Evolutionary conservation across 352 stramenopile genomes (phyloP).

Genomic region (Phytophthora podocarpi): DNA sequence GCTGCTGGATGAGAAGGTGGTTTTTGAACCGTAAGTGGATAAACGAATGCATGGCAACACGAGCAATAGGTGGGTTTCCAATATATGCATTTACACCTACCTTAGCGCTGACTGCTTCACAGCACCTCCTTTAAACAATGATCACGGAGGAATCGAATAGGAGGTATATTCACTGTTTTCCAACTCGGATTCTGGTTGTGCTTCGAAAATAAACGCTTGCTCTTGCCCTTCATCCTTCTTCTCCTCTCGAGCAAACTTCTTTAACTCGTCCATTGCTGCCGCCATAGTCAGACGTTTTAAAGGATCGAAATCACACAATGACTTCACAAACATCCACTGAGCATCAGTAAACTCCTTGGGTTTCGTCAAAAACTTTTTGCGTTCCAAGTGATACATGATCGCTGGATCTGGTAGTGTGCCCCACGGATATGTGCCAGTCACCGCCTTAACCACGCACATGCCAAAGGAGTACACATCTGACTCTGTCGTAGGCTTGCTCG

Average conservation of each 20-base stretch:
- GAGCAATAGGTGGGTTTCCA: background rate
- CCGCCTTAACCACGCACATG: slow-evolving; percentile 9
- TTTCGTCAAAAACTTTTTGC: background rate
- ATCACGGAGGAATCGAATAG: no score
- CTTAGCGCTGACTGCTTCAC: no score
- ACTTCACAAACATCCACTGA: slow-evolving; percentile 15
- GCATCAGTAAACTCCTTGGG: slow-evolving; percentile 2
- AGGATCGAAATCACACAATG: slow-evolving; percentile 19
- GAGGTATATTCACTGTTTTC: slow-evolving; percentile 2
- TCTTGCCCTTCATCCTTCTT: background rate
- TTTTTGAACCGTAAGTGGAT: slow-evolving; percentile 61
- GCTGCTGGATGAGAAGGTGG: slow-evolving; percentile 59
- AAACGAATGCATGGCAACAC: background rate
- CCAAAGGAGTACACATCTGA: slow-evolving; percentile 12
- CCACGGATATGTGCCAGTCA: slow-evolving; percentile 2
- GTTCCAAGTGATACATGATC: slow-evolving; percentile 1
- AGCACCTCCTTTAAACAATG: no score
- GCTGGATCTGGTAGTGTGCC: background rate
- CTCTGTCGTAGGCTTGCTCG: background rate
- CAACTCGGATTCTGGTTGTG: slow-evolving; percentile 3
- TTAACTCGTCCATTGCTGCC: background rate
- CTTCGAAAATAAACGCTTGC: background rate
- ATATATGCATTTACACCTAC: background rate
- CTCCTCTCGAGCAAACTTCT: slow-evolving; percentile 7
- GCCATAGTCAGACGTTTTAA: slow-evolving; percentile 5